Evolutionary conservation across 1,284 basidiomycete genomes (phyloP).

Genomic region (Ganoderma boninense): DNA sequence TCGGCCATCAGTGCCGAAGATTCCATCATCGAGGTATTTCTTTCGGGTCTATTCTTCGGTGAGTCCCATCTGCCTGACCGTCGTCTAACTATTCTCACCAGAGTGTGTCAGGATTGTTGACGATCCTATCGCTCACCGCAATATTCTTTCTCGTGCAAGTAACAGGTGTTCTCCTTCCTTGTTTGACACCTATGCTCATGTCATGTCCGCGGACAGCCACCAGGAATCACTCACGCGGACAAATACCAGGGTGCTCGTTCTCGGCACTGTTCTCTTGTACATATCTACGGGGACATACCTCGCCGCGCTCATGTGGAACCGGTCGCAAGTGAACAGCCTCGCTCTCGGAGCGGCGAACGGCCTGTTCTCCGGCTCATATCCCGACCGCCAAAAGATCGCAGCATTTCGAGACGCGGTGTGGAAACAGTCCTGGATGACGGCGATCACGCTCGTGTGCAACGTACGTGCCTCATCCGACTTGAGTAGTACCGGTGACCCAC

Average conservation of each 20-base stretch:
- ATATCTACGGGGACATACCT: neutral
- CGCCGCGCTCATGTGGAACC: neutral
- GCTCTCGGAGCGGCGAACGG: neutral
- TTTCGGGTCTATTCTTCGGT: neutral
- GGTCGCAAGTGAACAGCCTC: neutral
- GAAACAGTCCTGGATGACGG: neutral
- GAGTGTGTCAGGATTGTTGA: neutral
- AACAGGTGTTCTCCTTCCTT: neutral
- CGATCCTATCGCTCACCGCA: neutral
- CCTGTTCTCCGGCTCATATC: neutral
- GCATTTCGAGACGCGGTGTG: neutral
- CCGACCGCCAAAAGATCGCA: neutral
- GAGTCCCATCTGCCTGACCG: neutral
- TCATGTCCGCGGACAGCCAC: neutral
- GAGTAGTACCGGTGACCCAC: no score
- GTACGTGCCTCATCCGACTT: no score
- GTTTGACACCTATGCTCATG: neutral
- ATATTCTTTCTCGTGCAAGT: neutral
- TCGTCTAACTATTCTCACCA: neutral
- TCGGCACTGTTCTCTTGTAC: neutral
- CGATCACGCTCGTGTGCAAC: neutral
- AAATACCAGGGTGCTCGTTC: neutral
- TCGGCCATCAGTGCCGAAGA: neutral
- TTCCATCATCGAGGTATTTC: neutral
- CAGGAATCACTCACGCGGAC: neutral